These are phyloP conservation scores for Leishmania tarentolae DNA, from an alignment of 208 protist genomes.

Conservation along the genomic window DNA sequence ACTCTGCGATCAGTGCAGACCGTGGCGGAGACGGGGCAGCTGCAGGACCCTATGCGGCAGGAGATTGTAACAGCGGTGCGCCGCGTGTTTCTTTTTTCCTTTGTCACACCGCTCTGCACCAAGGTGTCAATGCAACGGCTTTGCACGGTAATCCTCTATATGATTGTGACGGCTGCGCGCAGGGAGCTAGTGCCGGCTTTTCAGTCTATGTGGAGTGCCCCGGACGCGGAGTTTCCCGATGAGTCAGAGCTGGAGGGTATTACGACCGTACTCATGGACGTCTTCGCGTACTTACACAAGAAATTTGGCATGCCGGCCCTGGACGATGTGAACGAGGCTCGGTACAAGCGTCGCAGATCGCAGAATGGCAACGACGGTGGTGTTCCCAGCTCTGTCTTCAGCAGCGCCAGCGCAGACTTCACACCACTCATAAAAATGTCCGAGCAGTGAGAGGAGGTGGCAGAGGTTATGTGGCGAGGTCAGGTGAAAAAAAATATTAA, in stretches of 20 bases:
- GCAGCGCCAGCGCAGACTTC: slow-evolving; percentile 35
- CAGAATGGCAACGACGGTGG: slow-evolving; percentile 27
- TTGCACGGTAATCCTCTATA: slow-evolving; percentile 52
- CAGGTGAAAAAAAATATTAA: background rate
- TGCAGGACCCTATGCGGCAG: slow-evolving; percentile 19
- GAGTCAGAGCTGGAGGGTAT: slow-evolving; percentile 60
- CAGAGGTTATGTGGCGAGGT: background rate
- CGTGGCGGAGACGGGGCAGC: slow-evolving; percentile 12
- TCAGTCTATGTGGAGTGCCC: slow-evolving; percentile 21
- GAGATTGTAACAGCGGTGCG: slow-evolving; percentile 50
- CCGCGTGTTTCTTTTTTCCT: slow-evolving; percentile 68
- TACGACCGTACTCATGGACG: slow-evolving; percentile 70
- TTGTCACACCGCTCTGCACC: slow-evolving; percentile 71
- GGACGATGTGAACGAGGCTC: slow-evolving; percentile 66
- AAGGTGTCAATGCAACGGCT: slow-evolving; percentile 48
- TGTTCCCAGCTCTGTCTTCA: slow-evolving; percentile 32
- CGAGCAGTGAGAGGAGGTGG: slow-evolving; percentile 17
- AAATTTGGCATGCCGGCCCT: slow-evolving; percentile 56
- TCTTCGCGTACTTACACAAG: slow-evolving; percentile 79
- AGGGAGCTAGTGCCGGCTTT: slow-evolving; percentile 26
- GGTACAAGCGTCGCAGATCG: slow-evolving; percentile 48
- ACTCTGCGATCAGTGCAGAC: slow-evolving; percentile 50
- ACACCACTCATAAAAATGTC: slow-evolving; percentile 31
- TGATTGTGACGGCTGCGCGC: slow-evolving; percentile 39
- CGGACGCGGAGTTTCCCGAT: slow-evolving; percentile 30